Percentiles rank a stretch among this genome's conserved stretches.
phyloP scores from a whole-genome alignment of 768 basidiomycete genomes.

The Neoboletus magnificus region DNA sequence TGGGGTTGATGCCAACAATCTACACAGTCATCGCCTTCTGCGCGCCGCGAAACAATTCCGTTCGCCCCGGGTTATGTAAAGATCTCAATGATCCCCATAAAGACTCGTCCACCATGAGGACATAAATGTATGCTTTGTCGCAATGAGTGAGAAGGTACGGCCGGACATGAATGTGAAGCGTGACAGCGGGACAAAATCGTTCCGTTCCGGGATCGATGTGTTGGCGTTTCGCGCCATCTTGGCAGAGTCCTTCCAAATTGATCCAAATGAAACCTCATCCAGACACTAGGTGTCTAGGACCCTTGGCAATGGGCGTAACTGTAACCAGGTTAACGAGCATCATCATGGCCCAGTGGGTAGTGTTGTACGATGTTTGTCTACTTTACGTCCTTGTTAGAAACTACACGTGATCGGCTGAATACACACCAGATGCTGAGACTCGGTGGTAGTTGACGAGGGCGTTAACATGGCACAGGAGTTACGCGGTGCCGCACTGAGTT shows the following conservation, averaged over 20 bases:
- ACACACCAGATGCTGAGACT: background rate
- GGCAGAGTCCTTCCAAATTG: background rate
- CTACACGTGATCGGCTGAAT: background rate
- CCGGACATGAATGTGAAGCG: background rate
- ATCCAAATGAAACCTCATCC: background rate
- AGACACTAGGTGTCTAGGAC: no score
- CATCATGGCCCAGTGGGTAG: no score
- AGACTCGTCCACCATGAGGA: background rate
- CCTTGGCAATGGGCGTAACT: background rate
- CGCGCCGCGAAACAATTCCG: background rate
- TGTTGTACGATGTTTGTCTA: background rate
- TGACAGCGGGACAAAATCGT: background rate
- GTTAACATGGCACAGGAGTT: no score
- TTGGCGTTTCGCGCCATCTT: background rate
- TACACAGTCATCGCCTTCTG: background rate
- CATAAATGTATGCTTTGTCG: background rate
- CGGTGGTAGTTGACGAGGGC: no score
- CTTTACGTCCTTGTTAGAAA: background rate
- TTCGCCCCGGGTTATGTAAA: background rate
- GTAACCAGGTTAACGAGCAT: background rate
- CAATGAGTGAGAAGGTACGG: background rate
- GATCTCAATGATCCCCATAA: background rate
- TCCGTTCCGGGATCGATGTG: background rate
- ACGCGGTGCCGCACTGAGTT: no score
- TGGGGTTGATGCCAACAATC: background rate